Conservation (phyloP, 2,329 filamentous ascomycete genomes). For the Penicillium sp. region DNA sequence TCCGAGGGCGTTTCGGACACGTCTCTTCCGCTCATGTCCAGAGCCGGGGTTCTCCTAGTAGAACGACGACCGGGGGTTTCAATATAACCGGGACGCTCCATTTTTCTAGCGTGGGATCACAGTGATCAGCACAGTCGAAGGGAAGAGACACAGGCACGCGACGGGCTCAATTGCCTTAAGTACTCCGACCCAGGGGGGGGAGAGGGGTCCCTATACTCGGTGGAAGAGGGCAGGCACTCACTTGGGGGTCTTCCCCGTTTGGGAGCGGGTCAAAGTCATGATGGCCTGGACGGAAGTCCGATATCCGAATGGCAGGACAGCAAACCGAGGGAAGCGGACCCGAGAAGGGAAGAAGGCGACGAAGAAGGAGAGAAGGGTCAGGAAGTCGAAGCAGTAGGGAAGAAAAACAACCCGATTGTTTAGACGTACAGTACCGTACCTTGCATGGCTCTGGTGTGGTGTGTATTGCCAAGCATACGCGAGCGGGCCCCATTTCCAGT, state of each 20-base stretch:
- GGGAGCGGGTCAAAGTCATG: conserved; percentile 47
- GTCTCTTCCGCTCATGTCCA: conserved; percentile 29
- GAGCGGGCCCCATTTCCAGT: neutral
- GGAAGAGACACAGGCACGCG: neutral
- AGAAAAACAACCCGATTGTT: conserved; percentile 16
- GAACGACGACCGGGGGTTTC: conserved; percentile 46
- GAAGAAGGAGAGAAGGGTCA: conserved; percentile 4
- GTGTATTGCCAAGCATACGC: no score
- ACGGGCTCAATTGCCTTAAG: conserved; percentile 8
- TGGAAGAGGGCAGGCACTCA: conserved; percentile 29
- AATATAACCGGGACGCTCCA: conserved; percentile 47
- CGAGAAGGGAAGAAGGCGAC: neutral
- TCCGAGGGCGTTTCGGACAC: conserved; percentile 23
- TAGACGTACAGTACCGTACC: conserved; percentile 9
- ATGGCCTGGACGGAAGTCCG: conserved; percentile 15
- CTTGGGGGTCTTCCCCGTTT: conserved; percentile 48
- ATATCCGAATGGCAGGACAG: conserved; percentile 13
- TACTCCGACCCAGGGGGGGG: conserved; percentile 9
- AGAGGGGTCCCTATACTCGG: neutral
- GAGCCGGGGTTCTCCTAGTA: conserved; percentile 39
- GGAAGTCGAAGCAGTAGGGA: conserved; percentile 6
- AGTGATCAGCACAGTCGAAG: conserved; percentile 2
- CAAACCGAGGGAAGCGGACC: neutral
- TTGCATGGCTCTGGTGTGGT: conserved; percentile 2
- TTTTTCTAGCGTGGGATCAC: conserved; percentile 40